Conservation (phyloP, 1,139 yeast species). For the Debaryomyces subglobosus region DNA sequence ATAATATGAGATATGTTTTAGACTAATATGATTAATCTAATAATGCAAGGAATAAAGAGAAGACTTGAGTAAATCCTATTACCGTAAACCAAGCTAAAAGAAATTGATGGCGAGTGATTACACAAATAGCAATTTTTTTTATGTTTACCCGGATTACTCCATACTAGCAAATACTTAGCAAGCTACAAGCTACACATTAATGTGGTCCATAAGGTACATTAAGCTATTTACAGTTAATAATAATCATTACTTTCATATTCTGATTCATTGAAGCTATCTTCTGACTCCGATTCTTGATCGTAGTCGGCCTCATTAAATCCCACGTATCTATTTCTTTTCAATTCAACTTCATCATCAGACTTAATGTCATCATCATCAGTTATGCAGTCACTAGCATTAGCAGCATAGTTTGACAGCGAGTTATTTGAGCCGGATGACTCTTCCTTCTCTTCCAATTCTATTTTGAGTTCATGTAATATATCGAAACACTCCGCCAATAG, state of each 20-base stretch:
- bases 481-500: constrained; percentile 93
- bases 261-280: constrained; percentile 27
- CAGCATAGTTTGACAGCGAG: constrained; percentile 17
- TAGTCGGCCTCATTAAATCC: constrained; percentile 54
- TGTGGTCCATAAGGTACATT: background rate
- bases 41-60: background rate
- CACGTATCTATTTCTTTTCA: constrained; percentile 46
- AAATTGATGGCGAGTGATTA: constrained; percentile 7
- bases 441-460: constrained; percentile 77
- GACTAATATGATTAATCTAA: background rate
- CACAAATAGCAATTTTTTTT: constrained; percentile 5
- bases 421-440: constrained; percentile 29
- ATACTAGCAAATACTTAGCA: background rate
- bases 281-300: constrained; percentile 44
- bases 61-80: background rate
- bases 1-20: background rate
- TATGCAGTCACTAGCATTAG: constrained; percentile 15
- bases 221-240: constrained; percentile 27
- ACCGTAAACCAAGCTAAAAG: constrained; percentile 1
- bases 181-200: background rate
- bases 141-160: constrained; percentile 4
- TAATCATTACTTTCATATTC: constrained; percentile 52
- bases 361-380: constrained; percentile 33
- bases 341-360: constrained; percentile 48
- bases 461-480: constrained; percentile 84